These are phyloP conservation scores for Drosera spatulata DNA, from an alignment of 179 eudicot species.

Conservation along the genomic window DNA sequence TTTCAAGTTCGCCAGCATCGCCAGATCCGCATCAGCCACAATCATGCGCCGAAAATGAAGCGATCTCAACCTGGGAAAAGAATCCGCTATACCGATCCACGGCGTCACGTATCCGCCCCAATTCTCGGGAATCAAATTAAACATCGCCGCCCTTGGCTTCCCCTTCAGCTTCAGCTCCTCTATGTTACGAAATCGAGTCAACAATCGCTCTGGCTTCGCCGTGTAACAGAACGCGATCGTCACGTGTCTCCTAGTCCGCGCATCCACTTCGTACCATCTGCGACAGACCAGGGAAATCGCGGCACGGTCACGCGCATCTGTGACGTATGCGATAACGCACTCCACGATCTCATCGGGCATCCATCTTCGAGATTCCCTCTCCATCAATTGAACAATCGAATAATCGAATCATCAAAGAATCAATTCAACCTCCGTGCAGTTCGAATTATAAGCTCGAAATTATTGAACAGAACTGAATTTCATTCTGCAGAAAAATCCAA, in stretches of 20 bases:
- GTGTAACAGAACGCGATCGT: constrained; percentile 79
- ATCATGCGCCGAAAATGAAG: no score
- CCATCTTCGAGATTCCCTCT: constrained; percentile 1
- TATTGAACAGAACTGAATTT: no score
- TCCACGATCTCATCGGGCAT: constrained; percentile 57
- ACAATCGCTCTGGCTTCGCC: constrained; percentile 45
- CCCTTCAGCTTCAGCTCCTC: constrained; percentile 75
- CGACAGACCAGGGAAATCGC: constrained; percentile 59
- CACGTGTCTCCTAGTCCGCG: constrained; percentile 49
- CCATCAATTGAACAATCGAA: no score
- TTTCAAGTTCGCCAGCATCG: no score
- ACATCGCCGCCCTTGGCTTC: constrained; percentile 94
- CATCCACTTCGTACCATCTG: constrained; percentile 59
- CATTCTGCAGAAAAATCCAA: no score
- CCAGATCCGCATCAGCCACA: no score
- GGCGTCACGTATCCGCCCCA: constrained; percentile 94
- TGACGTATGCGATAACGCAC: constrained; percentile 48
- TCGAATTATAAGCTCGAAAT: no score
- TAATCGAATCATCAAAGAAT: no score
- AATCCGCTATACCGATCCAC: constrained; percentile 38
- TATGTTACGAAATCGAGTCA: constrained; percentile 46
- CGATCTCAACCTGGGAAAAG: constrained; percentile 12
- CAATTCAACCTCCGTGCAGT: no score
- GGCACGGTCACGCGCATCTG: constrained; percentile 53
- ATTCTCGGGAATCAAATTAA: constrained; percentile 74